Conservation (phyloP, 1,139 yeast genomes). For the Scheffersomyces stambukii region DNA sequence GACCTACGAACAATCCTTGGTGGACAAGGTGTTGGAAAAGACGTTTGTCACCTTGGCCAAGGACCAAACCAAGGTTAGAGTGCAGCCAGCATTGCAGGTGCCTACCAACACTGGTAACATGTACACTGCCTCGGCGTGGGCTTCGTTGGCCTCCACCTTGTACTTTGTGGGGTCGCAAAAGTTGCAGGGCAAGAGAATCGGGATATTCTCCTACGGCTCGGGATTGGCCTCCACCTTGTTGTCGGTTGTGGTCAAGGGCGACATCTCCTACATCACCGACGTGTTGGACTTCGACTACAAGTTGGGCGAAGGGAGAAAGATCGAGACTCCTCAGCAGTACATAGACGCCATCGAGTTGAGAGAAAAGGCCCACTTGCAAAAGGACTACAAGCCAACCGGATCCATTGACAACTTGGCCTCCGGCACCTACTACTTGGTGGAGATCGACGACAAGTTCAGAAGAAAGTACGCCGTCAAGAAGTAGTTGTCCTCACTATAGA, state of each 20-base stretch:
- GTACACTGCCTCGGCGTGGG: conserved; percentile 95
- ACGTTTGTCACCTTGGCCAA: conserved; percentile 77
- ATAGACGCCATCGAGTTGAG: conserved; percentile 79
- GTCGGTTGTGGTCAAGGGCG: conserved; percentile 78
- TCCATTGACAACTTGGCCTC: conserved; percentile 61
- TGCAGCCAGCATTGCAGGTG: conserved; percentile 75
- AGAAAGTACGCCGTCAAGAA: conserved; percentile 65
- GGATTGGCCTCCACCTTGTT: conserved; percentile 92
- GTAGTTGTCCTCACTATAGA: too few species aligned
- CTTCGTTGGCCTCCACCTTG: conserved; percentile 78
- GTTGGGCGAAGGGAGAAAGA: conserved; percentile 59
- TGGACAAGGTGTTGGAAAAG: conserved; percentile 82
- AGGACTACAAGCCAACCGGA: conserved; percentile 76
- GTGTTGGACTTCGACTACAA: conserved; percentile 65
- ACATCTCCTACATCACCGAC: conserved; percentile 63
- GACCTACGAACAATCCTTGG: conserved; percentile 73
- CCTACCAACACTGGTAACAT: conserved; percentile 98
- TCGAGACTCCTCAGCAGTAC: conserved; percentile 74
- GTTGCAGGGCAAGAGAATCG: conserved; percentile 80
- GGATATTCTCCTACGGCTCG: conserved; percentile 95
- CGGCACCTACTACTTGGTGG: conserved; percentile 83
- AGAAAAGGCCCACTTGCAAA: conserved; percentile 84
- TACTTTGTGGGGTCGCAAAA: conserved; percentile 69
- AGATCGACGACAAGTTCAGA: conserved; percentile 85
- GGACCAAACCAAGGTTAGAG: conserved; percentile 63